Conservation (phyloP, 2,329 filamentous ascomycete genomes). For the Coniochaeta sp. region DNA sequence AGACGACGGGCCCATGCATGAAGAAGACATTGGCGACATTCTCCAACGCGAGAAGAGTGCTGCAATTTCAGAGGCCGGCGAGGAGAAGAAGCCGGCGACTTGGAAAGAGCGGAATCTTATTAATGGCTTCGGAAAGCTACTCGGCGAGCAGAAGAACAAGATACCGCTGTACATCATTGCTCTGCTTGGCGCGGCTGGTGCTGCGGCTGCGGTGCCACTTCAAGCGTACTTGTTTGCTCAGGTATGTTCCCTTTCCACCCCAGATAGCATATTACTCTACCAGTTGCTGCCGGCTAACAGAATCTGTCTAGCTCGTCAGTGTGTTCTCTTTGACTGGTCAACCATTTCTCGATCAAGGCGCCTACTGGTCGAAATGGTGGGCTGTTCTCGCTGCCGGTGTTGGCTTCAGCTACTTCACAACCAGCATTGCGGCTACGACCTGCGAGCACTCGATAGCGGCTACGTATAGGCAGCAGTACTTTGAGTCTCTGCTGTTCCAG, state of each 20-base stretch:
- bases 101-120: conserved; percentile 35
- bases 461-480: conserved; percentile 53
- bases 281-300: background rate
- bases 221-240: conserved; percentile 50
- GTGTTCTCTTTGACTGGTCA: conserved; percentile 33
- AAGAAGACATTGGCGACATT: conserved; percentile 31
- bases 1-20: conserved; percentile 25
- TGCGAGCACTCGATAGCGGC: conserved; percentile 42
- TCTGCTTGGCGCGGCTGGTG: conserved; percentile 36
- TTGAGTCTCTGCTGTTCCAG: conserved; percentile 52
- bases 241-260: conserved; percentile 5
- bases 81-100: conserved; percentile 15
- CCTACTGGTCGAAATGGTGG: conserved; percentile 63
- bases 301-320: conserved; percentile 26
- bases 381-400: conserved; percentile 46
- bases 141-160: conserved; percentile 46
- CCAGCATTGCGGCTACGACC: conserved; percentile 35
- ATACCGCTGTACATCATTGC: conserved; percentile 44
- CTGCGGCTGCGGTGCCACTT: conserved; percentile 37
- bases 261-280: background rate
- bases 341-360: conserved; percentile 15
- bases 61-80: conserved; percentile 24
- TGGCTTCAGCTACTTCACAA: conserved; percentile 45
- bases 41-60: conserved; percentile 39
- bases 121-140: conserved; percentile 46